Evolutionary conservation across 768 basidiomycete genomes (phyloP).

Genomic region (Termitomyces heimii): DNA sequence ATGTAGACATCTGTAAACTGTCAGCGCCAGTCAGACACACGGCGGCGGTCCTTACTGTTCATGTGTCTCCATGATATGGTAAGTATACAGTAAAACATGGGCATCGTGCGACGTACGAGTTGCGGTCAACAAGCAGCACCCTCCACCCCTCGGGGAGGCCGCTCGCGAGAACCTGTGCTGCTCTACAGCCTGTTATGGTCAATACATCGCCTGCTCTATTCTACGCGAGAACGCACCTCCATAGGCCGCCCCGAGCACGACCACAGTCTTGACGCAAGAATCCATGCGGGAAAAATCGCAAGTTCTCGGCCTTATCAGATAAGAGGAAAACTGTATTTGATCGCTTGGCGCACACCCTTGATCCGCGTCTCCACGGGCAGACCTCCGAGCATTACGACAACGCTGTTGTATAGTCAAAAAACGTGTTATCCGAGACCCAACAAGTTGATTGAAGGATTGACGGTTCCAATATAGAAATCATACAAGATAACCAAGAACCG

Average conservation of each 20-base stretch:
- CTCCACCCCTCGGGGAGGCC: conserved; percentile 5
- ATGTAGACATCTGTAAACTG: conserved; percentile 43
- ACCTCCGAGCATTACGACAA: too few relatives aligned
- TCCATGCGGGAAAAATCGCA: not conserved
- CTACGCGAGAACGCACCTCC: conserved; percentile 17
- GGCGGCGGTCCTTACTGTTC: conserved; percentile 30
- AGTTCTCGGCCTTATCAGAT: not conserved
- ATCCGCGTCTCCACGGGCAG: not conserved
- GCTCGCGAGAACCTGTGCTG: conserved; percentile 42
- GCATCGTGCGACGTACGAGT: conserved; percentile 27
- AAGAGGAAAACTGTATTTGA: not conserved
- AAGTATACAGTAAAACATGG: not conserved
- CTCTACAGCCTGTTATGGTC: conserved; percentile 33
- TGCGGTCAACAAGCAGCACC: too few relatives aligned
- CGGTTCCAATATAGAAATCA: too few relatives aligned
- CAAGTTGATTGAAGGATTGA: too few relatives aligned
- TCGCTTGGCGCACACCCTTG: not conserved
- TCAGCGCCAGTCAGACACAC: not conserved
- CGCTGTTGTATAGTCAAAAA: too few relatives aligned
- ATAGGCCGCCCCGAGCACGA: conserved; percentile 29
- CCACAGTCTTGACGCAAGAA: conserved; percentile 13
- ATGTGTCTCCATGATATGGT: conserved; percentile 28
- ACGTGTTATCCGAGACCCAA: too few relatives aligned
- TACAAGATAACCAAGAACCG: too few relatives aligned
- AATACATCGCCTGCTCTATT: not conserved